Evolutionary conservation across 2,329 filamentous ascomycete species (phyloP).

Genomic region (Ascochyta koolunga): DNA sequence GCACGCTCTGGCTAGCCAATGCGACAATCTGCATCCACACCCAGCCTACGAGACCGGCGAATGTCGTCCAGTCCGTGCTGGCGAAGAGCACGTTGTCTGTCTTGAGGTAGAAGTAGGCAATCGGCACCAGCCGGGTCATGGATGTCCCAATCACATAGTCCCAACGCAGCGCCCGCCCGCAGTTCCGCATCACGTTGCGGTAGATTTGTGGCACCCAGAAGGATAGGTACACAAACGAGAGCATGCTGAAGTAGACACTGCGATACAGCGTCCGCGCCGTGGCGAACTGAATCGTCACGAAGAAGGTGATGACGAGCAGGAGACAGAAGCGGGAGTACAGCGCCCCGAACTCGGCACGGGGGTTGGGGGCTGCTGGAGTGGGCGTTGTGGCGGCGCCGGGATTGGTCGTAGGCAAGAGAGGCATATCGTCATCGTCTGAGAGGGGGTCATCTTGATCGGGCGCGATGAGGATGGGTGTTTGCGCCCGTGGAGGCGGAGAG

Average conservation of each 20-base stretch:
- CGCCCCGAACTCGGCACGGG: constrained; percentile 58
- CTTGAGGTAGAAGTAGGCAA: constrained; percentile 84
- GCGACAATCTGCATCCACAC: constrained; percentile 84
- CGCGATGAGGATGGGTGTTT: constrained; percentile 63
- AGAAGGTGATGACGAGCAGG: constrained; percentile 61
- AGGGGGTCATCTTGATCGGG: constrained; percentile 62
- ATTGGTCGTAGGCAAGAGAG: constrained; percentile 29
- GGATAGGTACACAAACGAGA: constrained; percentile 80
- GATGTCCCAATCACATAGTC: constrained; percentile 88
- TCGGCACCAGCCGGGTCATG: constrained; percentile 74
- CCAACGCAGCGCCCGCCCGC: constrained; percentile 88
- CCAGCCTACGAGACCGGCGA: constrained; percentile 73
- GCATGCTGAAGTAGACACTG: constrained; percentile 63
- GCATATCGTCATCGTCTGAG: constrained; percentile 35
- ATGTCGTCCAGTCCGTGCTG: constrained; percentile 68
- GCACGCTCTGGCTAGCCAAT: constrained; percentile 79
- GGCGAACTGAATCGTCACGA: constrained; percentile 65
- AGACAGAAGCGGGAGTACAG: constrained; percentile 69
- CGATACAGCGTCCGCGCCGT: constrained; percentile 61
- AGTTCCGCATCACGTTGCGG: constrained; percentile 89
- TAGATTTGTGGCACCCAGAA: constrained; percentile 93
- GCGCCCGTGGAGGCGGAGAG: constrained; percentile 39
- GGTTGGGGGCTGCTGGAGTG: constrained; percentile 25
- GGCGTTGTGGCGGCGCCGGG: constrained; percentile 32
- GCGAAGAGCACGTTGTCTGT: constrained; percentile 82